Evolutionary conservation across 208 protist genomes (phyloP).

Genomic region (Trichomonas gallinae): DNA sequence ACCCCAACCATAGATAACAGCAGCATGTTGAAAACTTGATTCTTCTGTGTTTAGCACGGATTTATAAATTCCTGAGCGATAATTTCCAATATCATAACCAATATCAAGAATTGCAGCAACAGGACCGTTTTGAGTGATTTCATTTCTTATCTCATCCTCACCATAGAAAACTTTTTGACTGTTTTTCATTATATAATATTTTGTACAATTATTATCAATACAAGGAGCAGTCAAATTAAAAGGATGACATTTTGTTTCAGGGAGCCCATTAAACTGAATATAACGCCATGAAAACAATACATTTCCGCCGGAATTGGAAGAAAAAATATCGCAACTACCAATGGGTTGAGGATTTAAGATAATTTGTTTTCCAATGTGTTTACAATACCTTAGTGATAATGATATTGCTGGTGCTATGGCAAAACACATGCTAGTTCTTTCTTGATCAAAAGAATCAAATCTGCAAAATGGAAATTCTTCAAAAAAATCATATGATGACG

Average conservation of each 20-base stretch:
- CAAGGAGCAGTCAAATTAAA: neutral
- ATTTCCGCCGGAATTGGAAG: neutral
- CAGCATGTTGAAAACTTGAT: neutral
- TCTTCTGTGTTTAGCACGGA: neutral
- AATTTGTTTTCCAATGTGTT: neutral
- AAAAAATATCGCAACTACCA: neutral
- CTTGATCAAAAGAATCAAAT: neutral
- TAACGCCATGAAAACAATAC: neutral
- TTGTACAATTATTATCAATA: neutral
- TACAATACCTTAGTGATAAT: neutral
- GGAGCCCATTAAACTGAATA: neutral
- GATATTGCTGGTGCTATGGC: neutral
- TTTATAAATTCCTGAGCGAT: neutral
- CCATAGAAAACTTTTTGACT: neutral
- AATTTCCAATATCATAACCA: neutral
- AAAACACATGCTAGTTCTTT: neutral
- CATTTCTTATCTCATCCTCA: neutral
- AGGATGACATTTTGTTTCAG: neutral
- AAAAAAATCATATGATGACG: neutral
- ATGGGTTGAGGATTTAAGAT: neutral
- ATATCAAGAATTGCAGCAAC: neutral
- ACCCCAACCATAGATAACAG: neutral
- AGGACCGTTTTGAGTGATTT: neutral
- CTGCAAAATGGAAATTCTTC: neutral
- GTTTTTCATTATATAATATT: neutral